Conservation (phyloP, 306 rosid genomes). For the Styphnolobium japonicum region DNA sequence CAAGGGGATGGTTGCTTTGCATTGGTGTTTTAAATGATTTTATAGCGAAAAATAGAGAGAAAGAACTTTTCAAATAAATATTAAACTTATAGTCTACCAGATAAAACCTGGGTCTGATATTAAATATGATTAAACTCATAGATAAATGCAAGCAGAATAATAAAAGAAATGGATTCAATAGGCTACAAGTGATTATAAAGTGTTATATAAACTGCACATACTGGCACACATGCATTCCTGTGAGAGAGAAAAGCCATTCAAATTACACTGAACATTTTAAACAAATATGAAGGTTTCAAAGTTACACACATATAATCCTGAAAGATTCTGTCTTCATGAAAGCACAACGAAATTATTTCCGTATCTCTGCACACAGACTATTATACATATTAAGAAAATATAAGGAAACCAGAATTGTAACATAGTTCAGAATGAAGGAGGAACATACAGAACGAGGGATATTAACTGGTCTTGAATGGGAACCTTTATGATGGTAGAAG, state of each 20-base stretch:
- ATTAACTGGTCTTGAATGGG: neutral
- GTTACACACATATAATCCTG: neutral
- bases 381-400: neutral
- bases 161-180: neutral
- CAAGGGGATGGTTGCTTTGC: neutral
- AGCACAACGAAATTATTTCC: neutral
- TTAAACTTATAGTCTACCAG: neutral
- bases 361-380: neutral
- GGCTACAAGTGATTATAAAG: slow-evolving; percentile 2
- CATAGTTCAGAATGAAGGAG: neutral
- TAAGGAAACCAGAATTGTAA: neutral
- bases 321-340: neutral
- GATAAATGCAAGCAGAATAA: slow-evolving; percentile 3
- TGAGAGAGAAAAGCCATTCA: neutral
- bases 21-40: neutral
- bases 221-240: neutral
- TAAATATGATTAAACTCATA: neutral
- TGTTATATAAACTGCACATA: neutral
- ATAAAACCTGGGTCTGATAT: neutral
- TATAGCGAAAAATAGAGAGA: neutral
- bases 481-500: neutral
- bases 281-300: neutral
- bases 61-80: slow-evolving; percentile 1
- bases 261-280: neutral
- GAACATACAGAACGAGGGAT: neutral